Conservation (phyloP, 495 filamentous ascomycete genomes). For the Amorphotheca resinae region DNA sequence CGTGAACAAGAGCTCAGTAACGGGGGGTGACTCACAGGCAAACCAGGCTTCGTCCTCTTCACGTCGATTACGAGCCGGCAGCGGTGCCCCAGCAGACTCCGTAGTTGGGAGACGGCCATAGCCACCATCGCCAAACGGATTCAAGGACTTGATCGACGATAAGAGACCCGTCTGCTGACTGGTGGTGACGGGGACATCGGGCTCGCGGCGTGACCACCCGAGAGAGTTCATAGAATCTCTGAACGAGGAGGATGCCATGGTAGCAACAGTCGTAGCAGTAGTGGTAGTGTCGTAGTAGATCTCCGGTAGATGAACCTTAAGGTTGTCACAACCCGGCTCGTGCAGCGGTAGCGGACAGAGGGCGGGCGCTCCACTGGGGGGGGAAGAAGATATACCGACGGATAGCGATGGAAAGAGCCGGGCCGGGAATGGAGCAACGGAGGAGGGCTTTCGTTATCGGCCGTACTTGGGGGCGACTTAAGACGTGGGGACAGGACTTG, state of each 20-base stretch:
- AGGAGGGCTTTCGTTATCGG: too few relatives aligned
- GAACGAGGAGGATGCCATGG: constrained; percentile 85
- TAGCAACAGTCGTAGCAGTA: too few relatives aligned
- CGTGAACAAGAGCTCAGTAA: not conserved
- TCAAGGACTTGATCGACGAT: constrained; percentile 70
- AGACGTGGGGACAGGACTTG: too few relatives aligned
- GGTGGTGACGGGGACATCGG: constrained; percentile 68
- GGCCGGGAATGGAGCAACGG: not conserved
- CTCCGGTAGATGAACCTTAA: constrained; percentile 5
- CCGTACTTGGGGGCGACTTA: too few relatives aligned
- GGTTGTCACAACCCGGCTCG: not conserved
- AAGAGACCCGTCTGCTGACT: constrained; percentile 52
- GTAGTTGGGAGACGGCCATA: constrained; percentile 86
- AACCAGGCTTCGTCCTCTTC: constrained; percentile 96
- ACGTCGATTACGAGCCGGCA: constrained; percentile 72
- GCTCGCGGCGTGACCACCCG: constrained; percentile 84
- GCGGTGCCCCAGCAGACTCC: constrained; percentile 70
- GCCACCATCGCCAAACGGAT: constrained; percentile 79
- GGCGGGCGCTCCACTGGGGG: not conserved
- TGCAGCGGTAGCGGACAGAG: constrained; percentile 1
- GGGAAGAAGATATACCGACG: too few relatives aligned
- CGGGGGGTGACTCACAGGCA: constrained; percentile 62
- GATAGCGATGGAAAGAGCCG: not conserved
- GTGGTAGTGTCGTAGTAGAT: too few relatives aligned
- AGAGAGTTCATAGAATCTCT: constrained; percentile 87